Conservation (phyloP, 176 grass and related monocot species). For the Olyra latifolia region DNA sequence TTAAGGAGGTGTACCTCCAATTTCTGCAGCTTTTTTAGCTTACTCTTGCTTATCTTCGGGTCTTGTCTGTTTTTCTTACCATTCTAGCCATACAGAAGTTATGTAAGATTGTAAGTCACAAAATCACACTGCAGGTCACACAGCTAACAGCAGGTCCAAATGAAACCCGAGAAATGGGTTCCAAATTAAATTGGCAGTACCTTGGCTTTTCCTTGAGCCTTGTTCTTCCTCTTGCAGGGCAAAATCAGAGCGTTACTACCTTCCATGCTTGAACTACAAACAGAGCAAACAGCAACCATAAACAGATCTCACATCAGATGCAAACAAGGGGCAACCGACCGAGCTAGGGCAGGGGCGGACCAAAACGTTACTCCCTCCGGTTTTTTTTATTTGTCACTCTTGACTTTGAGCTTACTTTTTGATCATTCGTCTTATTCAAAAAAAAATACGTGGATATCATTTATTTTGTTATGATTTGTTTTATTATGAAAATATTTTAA, state of each 20-base stretch:
- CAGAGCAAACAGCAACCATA: background rate
- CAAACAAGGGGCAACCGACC: no score
- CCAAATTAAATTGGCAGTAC: slow-evolving; percentile 31
- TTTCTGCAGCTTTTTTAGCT: slow-evolving; percentile 69
- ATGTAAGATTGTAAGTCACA: background rate
- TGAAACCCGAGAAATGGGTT: background rate
- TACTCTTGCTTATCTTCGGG: slow-evolving; percentile 74
- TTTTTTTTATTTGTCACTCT: no score
- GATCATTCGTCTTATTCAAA: no score
- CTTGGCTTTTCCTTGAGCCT: slow-evolving; percentile 58
- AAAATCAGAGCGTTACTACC: slow-evolving; percentile 54
- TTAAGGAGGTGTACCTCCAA: slow-evolving; percentile 58
- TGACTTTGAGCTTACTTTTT: no score
- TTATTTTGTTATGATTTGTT: no score
- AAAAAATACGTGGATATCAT: no score
- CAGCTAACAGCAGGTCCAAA: background rate
- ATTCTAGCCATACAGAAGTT: slow-evolving; percentile 32
- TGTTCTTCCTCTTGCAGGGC: slow-evolving; percentile 70
- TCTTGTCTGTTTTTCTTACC: slow-evolving; percentile 54
- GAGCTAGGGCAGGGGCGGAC: no score
- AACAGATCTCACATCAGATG: background rate
- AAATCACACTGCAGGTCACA: background rate
- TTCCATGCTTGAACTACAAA: background rate
- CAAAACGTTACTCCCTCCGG: no score
- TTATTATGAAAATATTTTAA: no score